Base-by-base conservation (phyloP, 495 filamentous ascomycete genomes). In the Immersiella caudata region DNA sequence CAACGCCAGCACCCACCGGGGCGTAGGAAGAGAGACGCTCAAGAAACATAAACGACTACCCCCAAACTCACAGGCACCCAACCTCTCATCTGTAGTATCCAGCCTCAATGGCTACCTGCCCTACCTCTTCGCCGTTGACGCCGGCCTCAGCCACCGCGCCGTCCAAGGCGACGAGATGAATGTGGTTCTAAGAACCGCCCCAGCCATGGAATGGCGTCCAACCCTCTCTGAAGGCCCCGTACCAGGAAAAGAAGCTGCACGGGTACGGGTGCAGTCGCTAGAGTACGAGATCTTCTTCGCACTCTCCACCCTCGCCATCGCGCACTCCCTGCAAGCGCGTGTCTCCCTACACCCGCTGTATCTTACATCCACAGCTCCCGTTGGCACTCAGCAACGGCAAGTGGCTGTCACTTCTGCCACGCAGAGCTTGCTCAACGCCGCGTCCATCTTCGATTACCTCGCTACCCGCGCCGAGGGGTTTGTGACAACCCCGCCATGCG, bases 11-110 rank as follows among this genome's bases (percentile, higher is more conserved):
- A 93, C 91, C 16, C 84, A 89, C 68, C 92, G 94, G 52, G 90
- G 90, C 70, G 86, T 93, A 14, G 83, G 95, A 16, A 87, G 90
- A 67, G 86, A 91, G 72, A 85, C 87, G 7, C 83, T 97, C 27
- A 97, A 97, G 73, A 84, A 86, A 65, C 86, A 95, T 79, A 96
- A 95, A 73, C 91, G 91, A 52, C 84, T 94, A 22, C 84, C 91
- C 24, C 82, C 86, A 40, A 74, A 84, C 29, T 86, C 89, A 29
- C 91, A 91, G 72, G 76, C 84, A 27, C 76, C 87, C 3, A 85
- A 92, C 71, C 83, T 97, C 22, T 80, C 84, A 27, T 83, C 83
- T 25, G 79, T 97, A 52, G 82, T 93, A 62, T 81, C 87, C 60
- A 82, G 86, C 55, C 71, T 96, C 24, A 87, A 88, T 60, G 83